Conservation (phyloP, 805 yeast genomes). For the Lipomyces sp. region DNA sequence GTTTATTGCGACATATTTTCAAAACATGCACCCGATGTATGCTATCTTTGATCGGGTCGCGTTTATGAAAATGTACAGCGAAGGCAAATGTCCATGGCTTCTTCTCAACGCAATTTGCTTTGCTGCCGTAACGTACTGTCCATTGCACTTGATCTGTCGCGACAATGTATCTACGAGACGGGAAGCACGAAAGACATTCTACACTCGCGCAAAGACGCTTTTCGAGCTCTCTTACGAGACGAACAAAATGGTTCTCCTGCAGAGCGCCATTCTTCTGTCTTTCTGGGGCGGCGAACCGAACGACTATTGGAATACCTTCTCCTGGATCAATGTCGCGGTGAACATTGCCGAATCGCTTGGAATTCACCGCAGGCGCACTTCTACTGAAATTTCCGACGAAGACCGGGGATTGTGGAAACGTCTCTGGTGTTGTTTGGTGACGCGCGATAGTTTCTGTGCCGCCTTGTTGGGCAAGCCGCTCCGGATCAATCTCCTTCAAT, state of each 20-base stretch:
- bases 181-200: conserved; percentile 22
- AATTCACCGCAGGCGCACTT: conserved; percentile 2
- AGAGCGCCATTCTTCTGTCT: conserved; percentile 13
- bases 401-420: conserved; percentile 11
- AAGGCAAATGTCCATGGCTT: conserved; percentile 10
- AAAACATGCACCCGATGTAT: conserved; percentile 19
- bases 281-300: conserved; percentile 25
- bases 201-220: conserved; percentile 19
- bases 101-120: conserved; percentile 20
- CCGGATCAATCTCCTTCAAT: conserved; percentile 19
- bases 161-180: conserved; percentile 8
- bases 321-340: conserved; percentile 23
- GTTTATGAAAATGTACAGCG: conserved; percentile 9
- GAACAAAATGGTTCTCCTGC: conserved; percentile 12
- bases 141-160: conserved; percentile 1
- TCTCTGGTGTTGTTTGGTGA: conserved; percentile 22
- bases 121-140: conserved; percentile 17
- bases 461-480: conserved; percentile 20
- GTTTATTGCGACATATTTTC: conserved; percentile 16
- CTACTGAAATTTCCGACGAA: conserved; percentile 8
- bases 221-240: conserved; percentile 22
- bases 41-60: conserved; percentile 15
- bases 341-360: conserved; percentile 26
- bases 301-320: conserved; percentile 23
- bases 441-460: conserved; percentile 18